Conservation (phyloP, 495 filamentous ascomycete genomes). For the Sphaerosporella brunnea region DNA sequence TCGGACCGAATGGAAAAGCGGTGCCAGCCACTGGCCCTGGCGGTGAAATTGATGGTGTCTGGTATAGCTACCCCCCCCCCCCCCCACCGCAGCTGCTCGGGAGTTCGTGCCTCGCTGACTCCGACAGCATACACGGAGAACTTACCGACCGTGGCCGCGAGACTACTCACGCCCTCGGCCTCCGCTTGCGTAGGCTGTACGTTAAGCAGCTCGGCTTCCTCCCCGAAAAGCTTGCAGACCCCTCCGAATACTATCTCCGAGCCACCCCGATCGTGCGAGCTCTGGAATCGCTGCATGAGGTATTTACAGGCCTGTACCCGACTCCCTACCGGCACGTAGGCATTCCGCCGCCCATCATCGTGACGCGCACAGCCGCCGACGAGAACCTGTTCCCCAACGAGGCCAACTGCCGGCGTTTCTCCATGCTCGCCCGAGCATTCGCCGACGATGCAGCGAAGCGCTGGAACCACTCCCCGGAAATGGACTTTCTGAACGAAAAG, state of each 20-base stretch:
- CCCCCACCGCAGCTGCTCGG: background rate
- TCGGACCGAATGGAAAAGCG: slow-evolving; percentile 10
- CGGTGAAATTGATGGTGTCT: slow-evolving; percentile 9
- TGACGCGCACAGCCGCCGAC: slow-evolving; percentile 40
- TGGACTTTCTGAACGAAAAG: slow-evolving; percentile 61
- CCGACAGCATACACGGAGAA: slow-evolving; percentile 50
- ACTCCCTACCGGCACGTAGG: slow-evolving; percentile 21
- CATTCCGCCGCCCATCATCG: slow-evolving; percentile 31
- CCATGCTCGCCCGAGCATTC: slow-evolving; percentile 61
- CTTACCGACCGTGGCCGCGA: slow-evolving; percentile 73
- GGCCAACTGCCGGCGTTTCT: slow-evolving; percentile 63
- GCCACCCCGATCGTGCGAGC: slow-evolving; percentile 3
- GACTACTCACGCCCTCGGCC: slow-evolving; percentile 65
- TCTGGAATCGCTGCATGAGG: slow-evolving; percentile 46
- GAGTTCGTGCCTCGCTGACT: background rate
- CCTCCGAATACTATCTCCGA: slow-evolving; percentile 60
- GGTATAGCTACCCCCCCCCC: slow-evolving; percentile 10
- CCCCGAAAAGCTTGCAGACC: slow-evolving; percentile 37
- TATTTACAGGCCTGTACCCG: slow-evolving; percentile 81
- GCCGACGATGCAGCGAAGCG: slow-evolving; percentile 60
- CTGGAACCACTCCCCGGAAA: slow-evolving; percentile 70
- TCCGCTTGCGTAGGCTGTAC: slow-evolving; percentile 65
- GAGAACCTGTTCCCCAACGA: slow-evolving; percentile 93
- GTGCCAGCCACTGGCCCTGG: slow-evolving; percentile 3
- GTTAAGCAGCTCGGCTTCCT: slow-evolving; percentile 77